Conservation (phyloP, 2,329 filamentous ascomycete genomes). For the Ascosphaera acerosa region DNA sequence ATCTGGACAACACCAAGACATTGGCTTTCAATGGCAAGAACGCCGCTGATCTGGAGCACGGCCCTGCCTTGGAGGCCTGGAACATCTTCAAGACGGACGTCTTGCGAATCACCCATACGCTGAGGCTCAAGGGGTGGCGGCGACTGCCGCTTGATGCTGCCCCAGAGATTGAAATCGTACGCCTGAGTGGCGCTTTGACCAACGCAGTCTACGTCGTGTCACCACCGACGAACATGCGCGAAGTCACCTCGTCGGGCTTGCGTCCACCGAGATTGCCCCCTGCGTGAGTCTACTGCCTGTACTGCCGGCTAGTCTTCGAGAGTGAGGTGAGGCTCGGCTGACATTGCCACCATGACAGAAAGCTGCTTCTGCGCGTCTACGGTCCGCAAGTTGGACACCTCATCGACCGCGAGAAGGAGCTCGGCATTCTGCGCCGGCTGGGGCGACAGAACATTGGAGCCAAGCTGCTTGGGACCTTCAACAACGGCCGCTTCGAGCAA, state of each 20-base stretch:
- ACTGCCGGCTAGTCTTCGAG: not conserved
- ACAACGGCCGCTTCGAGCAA: constrained; percentile 87
- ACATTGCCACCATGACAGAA: no score
- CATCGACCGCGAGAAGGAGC: constrained; percentile 77
- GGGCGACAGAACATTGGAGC: constrained; percentile 86
- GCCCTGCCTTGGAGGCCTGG: constrained; percentile 37
- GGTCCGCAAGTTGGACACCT: constrained; percentile 87
- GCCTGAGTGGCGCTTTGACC: constrained; percentile 63
- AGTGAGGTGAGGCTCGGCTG: not conserved
- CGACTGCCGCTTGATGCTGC: constrained; percentile 34
- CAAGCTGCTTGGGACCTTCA: constrained; percentile 70
- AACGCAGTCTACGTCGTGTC: constrained; percentile 92
- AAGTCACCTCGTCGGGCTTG: not conserved
- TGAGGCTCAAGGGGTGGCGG: constrained; percentile 79
- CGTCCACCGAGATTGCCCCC: constrained; percentile 22
- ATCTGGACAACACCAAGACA: constrained; percentile 76
- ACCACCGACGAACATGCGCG: constrained; percentile 40
- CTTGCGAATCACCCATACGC: constrained; percentile 63
- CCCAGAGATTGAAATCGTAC: constrained; percentile 20
- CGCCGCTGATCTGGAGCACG: constrained; percentile 18
- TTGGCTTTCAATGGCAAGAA: constrained; percentile 43
- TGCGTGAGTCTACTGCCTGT: constrained; percentile 19
- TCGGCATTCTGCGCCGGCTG: constrained; percentile 62
- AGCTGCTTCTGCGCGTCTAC: constrained; percentile 74
- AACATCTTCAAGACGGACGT: constrained; percentile 77